Evolutionary conservation across 106 monocot species (phyloP).

Genomic region (Hemerocallis citrina): DNA sequence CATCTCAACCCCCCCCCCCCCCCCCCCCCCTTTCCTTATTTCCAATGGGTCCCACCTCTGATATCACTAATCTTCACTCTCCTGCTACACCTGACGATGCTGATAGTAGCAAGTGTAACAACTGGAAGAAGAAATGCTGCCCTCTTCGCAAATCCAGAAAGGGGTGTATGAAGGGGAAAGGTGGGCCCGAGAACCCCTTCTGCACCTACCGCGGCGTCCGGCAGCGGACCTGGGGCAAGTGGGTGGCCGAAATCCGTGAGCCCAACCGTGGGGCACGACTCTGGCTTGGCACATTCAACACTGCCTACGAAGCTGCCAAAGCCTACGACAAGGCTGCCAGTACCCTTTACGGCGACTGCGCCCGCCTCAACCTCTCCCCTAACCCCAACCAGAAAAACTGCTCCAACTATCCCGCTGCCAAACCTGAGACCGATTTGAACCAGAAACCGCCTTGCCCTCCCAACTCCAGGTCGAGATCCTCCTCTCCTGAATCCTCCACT

Average conservation of each 20-base stretch:
- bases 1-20: too few species aligned
- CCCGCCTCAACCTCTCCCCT: slow-evolving; percentile 49
- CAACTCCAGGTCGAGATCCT: neutral
- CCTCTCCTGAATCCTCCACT: neutral
- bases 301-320: slow-evolving; percentile 61
- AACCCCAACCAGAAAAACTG: too few species aligned
- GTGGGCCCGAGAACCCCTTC: slow-evolving; percentile 68
- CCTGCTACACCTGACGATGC: too few species aligned
- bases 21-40: too few species aligned
- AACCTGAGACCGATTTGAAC: neutral
- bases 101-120: too few species aligned
- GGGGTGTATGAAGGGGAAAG: slow-evolving; percentile 95
- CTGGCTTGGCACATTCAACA: slow-evolving; percentile 84
- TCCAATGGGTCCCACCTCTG: too few species aligned
- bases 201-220: slow-evolving; percentile 72
- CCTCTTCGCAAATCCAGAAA: slow-evolving; percentile 61
- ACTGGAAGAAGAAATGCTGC: slow-evolving; percentile 43
- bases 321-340: slow-evolving; percentile 75
- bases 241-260: slow-evolving; percentile 96
- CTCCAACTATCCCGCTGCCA: too few species aligned
- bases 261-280: slow-evolving; percentile 90
- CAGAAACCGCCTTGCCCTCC: neutral
- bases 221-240: slow-evolving; percentile 92
- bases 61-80: too few species aligned
- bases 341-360: slow-evolving; percentile 67